phyloP scores from a whole-genome alignment of 345 rosid species.

The Eucalyptus curtisii region DNA sequence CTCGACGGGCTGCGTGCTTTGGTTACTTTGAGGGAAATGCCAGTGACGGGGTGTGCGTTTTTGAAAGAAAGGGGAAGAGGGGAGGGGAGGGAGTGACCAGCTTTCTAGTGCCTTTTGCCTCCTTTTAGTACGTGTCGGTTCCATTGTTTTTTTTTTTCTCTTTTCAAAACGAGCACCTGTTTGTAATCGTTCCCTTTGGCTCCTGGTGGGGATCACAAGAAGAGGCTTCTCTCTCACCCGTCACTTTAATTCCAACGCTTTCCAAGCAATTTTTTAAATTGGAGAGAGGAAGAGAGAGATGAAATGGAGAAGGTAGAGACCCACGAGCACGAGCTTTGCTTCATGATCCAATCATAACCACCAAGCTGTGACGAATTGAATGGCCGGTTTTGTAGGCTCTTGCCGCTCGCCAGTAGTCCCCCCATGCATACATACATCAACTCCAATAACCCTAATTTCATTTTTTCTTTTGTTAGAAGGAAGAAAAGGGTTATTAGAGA shows the following conservation, averaged over 20 bases:
- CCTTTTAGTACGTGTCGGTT: background rate
- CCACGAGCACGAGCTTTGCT: conserved; percentile 42
- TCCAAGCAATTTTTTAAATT: background rate
- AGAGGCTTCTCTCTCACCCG: conserved; percentile 10
- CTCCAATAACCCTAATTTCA: background rate
- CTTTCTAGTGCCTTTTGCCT: background rate
- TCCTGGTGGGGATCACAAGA: conserved; percentile 20
- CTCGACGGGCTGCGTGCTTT: background rate
- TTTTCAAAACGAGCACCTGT: background rate
- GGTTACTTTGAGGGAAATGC: background rate
- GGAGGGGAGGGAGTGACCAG: background rate
- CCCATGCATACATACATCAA: background rate
- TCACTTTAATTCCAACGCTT: conserved; percentile 3
- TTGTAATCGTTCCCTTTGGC: conserved; percentile 1
- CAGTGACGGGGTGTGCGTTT: background rate
- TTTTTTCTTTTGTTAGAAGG: background rate
- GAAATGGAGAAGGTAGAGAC: conserved; percentile 5
- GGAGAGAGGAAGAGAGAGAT: background rate
- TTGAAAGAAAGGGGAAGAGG: conserved; percentile 1
- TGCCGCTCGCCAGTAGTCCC: background rate
- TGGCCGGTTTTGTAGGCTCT: background rate
- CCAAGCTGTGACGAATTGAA: conserved; percentile 5
- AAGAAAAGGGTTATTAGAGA: background rate
- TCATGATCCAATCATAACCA: conserved; percentile 30
- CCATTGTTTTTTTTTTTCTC: conserved; percentile 2